Base-by-base conservation (phyloP, 2,329 filamentous ascomycete genomes). In the Xylariales sp. region DNA sequence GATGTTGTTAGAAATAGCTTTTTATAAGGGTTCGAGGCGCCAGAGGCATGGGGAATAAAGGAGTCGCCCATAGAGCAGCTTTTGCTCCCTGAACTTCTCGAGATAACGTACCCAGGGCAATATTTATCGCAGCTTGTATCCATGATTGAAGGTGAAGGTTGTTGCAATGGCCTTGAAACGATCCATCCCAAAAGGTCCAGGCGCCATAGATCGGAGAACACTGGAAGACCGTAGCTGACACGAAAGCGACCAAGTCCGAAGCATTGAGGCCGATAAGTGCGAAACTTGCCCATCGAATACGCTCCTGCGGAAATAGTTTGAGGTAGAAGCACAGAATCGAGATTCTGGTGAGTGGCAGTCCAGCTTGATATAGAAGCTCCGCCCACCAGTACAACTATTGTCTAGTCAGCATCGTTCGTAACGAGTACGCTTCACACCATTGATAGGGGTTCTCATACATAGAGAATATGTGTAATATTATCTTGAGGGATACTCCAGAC, bases 251-350 rank as follows among this genome's bases (percentile, higher is more conserved):
- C 3, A 72, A 64, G 66, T 75, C 75, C 41, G 62, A 54, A 16
- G 73, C 30, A 67, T 79, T 79, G n/a, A 75, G 48, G 10, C 49
- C 70, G 41, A 80, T 78, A n/a, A 80, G 71, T 16, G 54, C 52
- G 45, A 69, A 79, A 32, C 70, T 65, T 16, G 64, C 62, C 55
- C 71, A 72, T 52, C 75, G 74, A 60, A 79, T 74, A 10, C 66
- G 66, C 16, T 64, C 63, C 46, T 75, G 72, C 49, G 77, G 76
- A 57, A 80, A 80, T 49, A 81, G 72, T 43, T 75, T 75, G 43
- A 79, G 72, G 69, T 81, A 81, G 65, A 80, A 80, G 48, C 78
- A 75, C 9, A 81, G 73, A 45, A 81, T 79, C n/a, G 78, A 79
- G 16, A 80, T 73, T 64, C 80, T 80, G 14, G 76, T 78, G 16